A percentile compares a stretch with the other conserved stretches of the same genome.
These are phyloP conservation scores for Lablab purpureus DNA, from an alignment of 306 rosid genomes.

Conservation along the genomic window DNA sequence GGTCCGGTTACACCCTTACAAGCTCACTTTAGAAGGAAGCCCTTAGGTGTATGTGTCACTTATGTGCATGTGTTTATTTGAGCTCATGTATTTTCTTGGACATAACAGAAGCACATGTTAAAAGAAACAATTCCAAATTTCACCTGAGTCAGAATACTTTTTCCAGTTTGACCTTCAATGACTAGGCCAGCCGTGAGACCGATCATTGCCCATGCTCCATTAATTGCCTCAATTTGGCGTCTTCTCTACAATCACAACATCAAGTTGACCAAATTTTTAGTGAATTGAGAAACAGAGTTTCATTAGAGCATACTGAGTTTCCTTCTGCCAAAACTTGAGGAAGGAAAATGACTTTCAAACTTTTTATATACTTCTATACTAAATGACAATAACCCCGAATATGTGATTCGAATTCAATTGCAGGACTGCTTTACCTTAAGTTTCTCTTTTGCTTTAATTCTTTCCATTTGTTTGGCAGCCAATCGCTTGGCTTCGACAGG, in stretches of 20 bases:
- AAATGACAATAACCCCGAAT: constrained; percentile 20
- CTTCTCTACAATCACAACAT: constrained; percentile 64
- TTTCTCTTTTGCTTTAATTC: constrained; percentile 78
- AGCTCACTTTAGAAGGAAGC: neutral
- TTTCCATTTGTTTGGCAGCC: constrained; percentile 91
- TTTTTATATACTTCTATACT: constrained; percentile 11
- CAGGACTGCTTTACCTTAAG: constrained; percentile 61
- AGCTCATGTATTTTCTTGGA: constrained; percentile 9
- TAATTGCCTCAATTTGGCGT: constrained; percentile 88
- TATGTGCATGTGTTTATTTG: neutral
- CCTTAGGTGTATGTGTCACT: neutral
- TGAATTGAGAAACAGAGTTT: constrained; percentile 31
- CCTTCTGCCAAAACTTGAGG: constrained; percentile 11
- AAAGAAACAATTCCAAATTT: constrained; percentile 19
- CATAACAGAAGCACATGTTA: neutral
- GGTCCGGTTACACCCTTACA: neutral
- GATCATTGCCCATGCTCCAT: constrained; percentile 98
- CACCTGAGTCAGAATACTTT: constrained; percentile 79
- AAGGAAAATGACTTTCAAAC: constrained; percentile 14
- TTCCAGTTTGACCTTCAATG: constrained; percentile 88
- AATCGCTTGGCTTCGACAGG: constrained; percentile 92
- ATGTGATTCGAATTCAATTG: constrained; percentile 24
- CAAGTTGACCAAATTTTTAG: constrained; percentile 42
- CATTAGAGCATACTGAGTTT: constrained; percentile 21
- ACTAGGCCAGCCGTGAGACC: constrained; percentile 90